These are phyloP conservation scores for Echria macrotheca DNA, from an alignment of 495 filamentous ascomycete genomes.

Conservation along the genomic window DNA sequence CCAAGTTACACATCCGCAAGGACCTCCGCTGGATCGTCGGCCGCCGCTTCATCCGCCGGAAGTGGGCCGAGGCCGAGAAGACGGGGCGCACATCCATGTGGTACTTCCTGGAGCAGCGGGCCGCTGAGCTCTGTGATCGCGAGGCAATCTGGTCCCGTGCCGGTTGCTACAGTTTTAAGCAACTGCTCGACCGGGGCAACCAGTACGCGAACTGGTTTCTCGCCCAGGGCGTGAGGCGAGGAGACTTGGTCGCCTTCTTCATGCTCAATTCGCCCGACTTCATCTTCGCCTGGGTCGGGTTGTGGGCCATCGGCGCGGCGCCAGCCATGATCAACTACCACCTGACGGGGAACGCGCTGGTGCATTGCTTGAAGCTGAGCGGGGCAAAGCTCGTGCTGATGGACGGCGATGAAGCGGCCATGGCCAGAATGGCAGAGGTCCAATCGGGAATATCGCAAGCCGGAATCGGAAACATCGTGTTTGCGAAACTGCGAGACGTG, in stretches of 20 bases:
- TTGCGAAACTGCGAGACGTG: constrained; percentile 45
- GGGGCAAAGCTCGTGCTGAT: constrained; percentile 55
- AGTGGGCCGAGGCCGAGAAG: constrained; percentile 37
- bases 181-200: constrained; percentile 49
- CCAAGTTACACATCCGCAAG: constrained; percentile 60
- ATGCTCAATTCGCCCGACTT: constrained; percentile 66
- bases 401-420: constrained; percentile 55
- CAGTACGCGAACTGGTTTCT: constrained; percentile 65
- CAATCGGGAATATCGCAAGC: constrained; percentile 41
- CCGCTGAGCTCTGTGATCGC: constrained; percentile 39
- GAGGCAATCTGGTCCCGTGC: constrained; percentile 64
- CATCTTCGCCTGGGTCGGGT: constrained; percentile 44
- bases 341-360: constrained; percentile 50
- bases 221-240: constrained; percentile 52
- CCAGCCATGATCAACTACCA: constrained; percentile 56
- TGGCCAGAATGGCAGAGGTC: constrained; percentile 51
- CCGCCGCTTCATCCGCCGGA: constrained; percentile 30
- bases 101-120: constrained; percentile 59
- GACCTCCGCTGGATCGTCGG: constrained; percentile 44
- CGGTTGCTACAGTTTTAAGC: constrained; percentile 56
- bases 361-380: constrained; percentile 63
- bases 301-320: constrained; percentile 42
- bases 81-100: constrained; percentile 52
- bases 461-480: constrained; percentile 39
- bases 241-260: constrained; percentile 66